Conservation (phyloP, 495 filamentous ascomycete species). For the Lasiosphaeria hispida region DNA sequence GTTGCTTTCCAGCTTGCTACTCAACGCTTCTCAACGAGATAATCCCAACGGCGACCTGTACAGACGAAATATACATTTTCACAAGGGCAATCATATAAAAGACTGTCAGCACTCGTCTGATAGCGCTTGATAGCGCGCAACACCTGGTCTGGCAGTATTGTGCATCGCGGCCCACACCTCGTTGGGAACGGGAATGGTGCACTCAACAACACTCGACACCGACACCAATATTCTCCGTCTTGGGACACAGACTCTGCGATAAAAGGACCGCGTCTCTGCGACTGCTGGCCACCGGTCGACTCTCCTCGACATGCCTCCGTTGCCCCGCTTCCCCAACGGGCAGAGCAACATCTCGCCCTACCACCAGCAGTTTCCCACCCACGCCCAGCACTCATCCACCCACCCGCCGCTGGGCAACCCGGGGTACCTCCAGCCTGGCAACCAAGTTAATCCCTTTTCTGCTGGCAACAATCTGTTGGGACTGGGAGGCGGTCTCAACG, state of each 20-base stretch:
- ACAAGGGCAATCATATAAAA: too few relatives aligned
- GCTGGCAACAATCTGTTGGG: conserved; percentile 58
- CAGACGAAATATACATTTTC: too few relatives aligned
- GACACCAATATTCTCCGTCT: conserved; percentile 8
- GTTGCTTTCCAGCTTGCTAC: too few relatives aligned
- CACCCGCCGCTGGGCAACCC: conserved; percentile 40
- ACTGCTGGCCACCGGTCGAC: neutral
- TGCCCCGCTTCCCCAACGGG: conserved; percentile 34
- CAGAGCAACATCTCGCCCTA: conserved; percentile 40
- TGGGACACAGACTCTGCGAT: conserved; percentile 19
- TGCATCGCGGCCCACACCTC: neutral
- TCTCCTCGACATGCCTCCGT: conserved; percentile 31
- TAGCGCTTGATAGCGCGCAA: too few relatives aligned
- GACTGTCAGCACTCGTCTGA: neutral
- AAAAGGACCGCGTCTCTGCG: neutral
- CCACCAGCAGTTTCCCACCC: conserved; percentile 47
- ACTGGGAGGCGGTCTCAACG: conserved; percentile 50
- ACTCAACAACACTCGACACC: conserved; percentile 6
- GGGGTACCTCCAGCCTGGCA: conserved; percentile 57
- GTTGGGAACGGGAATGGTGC: conserved; percentile 21
- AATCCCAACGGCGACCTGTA: too few relatives aligned
- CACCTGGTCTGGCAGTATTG: too few relatives aligned
- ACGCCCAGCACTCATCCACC: conserved; percentile 41
- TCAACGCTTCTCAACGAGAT: too few relatives aligned
- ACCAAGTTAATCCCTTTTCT: conserved; percentile 67